Conservation (phyloP, 2,329 filamentous ascomycete species). For the Aspergillus piperis region DNA sequence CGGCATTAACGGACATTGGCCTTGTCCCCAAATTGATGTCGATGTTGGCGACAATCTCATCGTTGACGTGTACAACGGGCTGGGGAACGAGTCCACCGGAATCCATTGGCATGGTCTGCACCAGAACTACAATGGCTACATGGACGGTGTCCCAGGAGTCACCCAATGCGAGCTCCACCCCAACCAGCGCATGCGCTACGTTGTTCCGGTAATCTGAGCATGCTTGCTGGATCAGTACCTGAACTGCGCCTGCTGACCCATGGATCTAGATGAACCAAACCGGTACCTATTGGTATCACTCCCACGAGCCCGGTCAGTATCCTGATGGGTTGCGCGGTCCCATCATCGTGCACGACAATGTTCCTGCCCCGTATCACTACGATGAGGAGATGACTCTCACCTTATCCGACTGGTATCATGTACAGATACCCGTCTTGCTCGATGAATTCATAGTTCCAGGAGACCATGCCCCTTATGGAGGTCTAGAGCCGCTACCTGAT, state of each 20-base stretch:
- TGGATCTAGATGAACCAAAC: conserved; percentile 57
- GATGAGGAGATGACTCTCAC: conserved; percentile 67
- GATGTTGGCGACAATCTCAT: conserved; percentile 40
- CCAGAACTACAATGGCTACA: conserved; percentile 66
- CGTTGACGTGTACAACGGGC: conserved; percentile 42
- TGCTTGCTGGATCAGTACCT: background rate
- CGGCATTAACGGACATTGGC: conserved; percentile 1
- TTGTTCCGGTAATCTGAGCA: conserved; percentile 54
- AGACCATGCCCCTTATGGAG: conserved; percentile 50
- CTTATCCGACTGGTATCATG: conserved; percentile 72
- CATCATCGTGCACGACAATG: conserved; percentile 64
- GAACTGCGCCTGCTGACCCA: background rate
- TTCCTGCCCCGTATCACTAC: conserved; percentile 59
- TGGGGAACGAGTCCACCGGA: conserved; percentile 42
- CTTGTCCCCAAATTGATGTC: conserved; percentile 60
- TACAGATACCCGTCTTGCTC: conserved; percentile 54
- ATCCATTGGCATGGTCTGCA: conserved; percentile 69
- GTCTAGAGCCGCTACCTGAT: conserved; percentile 66
- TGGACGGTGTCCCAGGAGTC: conserved; percentile 69
- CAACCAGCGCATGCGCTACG: conserved; percentile 67
- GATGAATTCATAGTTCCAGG: conserved; percentile 41
- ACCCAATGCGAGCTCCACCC: conserved; percentile 69
- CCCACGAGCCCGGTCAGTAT: conserved; percentile 67
- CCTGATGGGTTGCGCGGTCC: conserved; percentile 69
- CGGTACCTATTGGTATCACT: conserved; percentile 80